phyloP scores from a whole-genome alignment of 2,329 filamentous ascomycete species.

The Penicillium brevicompactum region DNA sequence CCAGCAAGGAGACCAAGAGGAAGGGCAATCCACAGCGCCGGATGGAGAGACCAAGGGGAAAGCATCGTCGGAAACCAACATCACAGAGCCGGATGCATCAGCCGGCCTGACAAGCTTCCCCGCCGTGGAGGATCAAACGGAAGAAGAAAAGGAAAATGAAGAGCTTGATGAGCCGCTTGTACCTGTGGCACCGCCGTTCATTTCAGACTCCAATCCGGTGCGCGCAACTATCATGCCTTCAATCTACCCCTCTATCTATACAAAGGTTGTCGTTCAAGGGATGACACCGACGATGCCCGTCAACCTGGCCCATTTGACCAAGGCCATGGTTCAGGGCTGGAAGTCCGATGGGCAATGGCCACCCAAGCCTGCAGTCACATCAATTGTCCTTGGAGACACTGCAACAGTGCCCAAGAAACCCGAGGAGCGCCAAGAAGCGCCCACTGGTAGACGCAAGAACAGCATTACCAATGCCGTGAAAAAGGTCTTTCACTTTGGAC shows the following conservation, averaged over 20 bases:
- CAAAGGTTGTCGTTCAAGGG: constrained; percentile 79
- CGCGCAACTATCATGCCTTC: constrained; percentile 73
- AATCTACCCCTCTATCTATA: constrained; percentile 81
- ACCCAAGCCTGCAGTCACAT: constrained; percentile 55
- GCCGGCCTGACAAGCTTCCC: constrained; percentile 28
- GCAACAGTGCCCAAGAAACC: constrained; percentile 27
- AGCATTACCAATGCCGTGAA: constrained; percentile 44
- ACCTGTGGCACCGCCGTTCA: constrained; percentile 71
- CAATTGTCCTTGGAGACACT: constrained; percentile 33
- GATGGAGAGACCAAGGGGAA: constrained; percentile 27
- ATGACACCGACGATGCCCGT: constrained; percentile 85
- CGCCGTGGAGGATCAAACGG: constrained; percentile 30
- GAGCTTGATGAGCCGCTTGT: constrained; percentile 61
- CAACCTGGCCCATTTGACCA: constrained; percentile 79
- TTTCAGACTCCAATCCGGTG: constrained; percentile 74
- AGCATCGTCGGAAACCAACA: constrained; percentile 27
- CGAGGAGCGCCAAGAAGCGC: constrained; percentile 14
- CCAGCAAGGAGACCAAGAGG: constrained; percentile 21
- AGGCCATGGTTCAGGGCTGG: constrained; percentile 84
- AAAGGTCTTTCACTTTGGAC: constrained; percentile 42
- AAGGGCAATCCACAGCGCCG: constrained; percentile 20
- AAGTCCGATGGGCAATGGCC: constrained; percentile 94
- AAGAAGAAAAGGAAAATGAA: constrained; percentile 29
- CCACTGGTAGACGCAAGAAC: constrained; percentile 30
- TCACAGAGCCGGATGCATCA: constrained; percentile 35